These are phyloP conservation scores for Xylaria sp. DNA, from an alignment of 2,329 filamentous ascomycete species.

Conservation along the genomic window DNA sequence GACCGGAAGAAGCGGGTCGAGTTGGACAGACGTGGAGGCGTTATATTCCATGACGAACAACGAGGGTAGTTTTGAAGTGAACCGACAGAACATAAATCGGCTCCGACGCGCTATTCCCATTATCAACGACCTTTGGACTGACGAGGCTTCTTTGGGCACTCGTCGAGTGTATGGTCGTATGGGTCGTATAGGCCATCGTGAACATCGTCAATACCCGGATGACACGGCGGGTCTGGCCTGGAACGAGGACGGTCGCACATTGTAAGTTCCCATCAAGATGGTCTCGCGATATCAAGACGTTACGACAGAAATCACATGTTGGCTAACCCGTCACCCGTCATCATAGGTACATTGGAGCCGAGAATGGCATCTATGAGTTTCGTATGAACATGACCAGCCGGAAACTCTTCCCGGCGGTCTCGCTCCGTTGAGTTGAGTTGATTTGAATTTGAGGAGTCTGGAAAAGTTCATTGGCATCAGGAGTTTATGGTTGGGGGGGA, in stretches of 20 bases:
- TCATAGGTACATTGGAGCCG: slow-evolving; percentile 55
- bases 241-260: slow-evolving; percentile 54
- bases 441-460: not conserved
- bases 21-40: slow-evolving; percentile 41
- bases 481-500: slow-evolving; percentile 6
- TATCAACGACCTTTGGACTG: slow-evolving; percentile 31
- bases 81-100: slow-evolving; percentile 27
- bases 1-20: slow-evolving; percentile 28
- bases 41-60: slow-evolving; percentile 36
- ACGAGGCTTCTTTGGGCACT: slow-evolving; percentile 25
- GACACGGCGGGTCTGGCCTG: slow-evolving; percentile 59
- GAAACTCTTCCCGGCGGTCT: slow-evolving; percentile 53
- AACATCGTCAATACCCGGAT: slow-evolving; percentile 44
- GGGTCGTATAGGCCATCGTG: slow-evolving; percentile 29
- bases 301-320: not conserved
- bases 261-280: slow-evolving; percentile 47
- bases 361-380: slow-evolving; percentile 73
- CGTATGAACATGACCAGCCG: slow-evolving; percentile 58
- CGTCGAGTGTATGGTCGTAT: slow-evolving; percentile 27
- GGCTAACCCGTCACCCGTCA: slow-evolving; percentile 9
- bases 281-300: too few relatives aligned
- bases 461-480: slow-evolving; percentile 11
- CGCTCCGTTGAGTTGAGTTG: slow-evolving; percentile 40
- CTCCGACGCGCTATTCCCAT: slow-evolving; percentile 29
- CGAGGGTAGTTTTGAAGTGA: slow-evolving; percentile 26